phyloP scores from a whole-genome alignment of 1,139 yeast species.

The Zygoascus meyerae region DNA sequence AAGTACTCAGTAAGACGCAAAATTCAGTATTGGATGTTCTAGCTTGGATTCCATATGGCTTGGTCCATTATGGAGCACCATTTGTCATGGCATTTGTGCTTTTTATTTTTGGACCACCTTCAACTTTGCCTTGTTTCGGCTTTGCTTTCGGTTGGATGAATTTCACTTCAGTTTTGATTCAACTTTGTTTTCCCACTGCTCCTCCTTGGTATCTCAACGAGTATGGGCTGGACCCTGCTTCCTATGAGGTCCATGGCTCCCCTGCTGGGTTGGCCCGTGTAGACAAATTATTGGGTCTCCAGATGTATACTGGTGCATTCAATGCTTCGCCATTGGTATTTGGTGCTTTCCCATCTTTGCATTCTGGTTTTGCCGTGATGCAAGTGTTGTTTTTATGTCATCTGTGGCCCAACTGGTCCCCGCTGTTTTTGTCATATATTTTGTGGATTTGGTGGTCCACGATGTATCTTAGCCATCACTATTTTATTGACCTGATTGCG shows the following conservation, averaged over 20 bases:
- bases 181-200: conserved; percentile 85
- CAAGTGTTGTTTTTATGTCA: conserved; percentile 81
- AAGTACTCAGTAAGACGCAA: conserved; percentile 73
- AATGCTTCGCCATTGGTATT: conserved; percentile 86
- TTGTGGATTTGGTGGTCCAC: conserved; percentile 98
- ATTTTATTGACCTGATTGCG: conserved; percentile 84
- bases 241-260: conserved; percentile 86
- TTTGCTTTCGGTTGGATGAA: conserved; percentile 98
- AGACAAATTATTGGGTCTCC: conserved; percentile 72
- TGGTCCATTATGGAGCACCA: conserved; percentile 85
- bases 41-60: conserved; percentile 96
- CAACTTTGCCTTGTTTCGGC: conserved; percentile 76
- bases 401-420: conserved; percentile 64
- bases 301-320: conserved; percentile 82
- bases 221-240: conserved; percentile 85
- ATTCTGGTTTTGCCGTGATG: conserved; percentile 90
- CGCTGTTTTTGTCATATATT: conserved; percentile 67
- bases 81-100: conserved; percentile 75
- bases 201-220: conserved; percentile 96
- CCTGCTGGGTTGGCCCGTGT: conserved; percentile 96
- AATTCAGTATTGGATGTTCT: conserved; percentile 64
- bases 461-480: conserved; percentile 94
- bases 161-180: conserved; percentile 73
- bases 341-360: conserved; percentile 97
- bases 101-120: conserved; percentile 90